Base-by-base conservation (phyloP, 441 rosid genomes). In the Eutrema salsugineum region DNA sequence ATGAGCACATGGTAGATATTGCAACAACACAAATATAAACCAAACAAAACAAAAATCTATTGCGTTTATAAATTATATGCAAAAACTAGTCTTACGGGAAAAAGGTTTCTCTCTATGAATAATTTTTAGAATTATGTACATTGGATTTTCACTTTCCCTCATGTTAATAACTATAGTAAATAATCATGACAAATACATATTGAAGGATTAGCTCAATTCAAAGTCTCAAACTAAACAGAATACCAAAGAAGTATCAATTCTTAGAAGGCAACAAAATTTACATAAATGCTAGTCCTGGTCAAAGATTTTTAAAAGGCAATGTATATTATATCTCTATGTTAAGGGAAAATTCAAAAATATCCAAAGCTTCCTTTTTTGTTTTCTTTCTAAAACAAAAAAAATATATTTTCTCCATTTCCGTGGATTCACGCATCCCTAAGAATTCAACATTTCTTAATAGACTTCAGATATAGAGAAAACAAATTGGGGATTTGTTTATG, bases 401-500 rank as follows among this genome's bases (percentile, higher is more conserved):
- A 6, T 12, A 24, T 11, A 11, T 58, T n/a, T 20, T 11, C 3
- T n/a, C 32, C 42, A 60, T 12, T 16, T 28, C n/a, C 48, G 12
- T n/a, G n/a, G n/a, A 58, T 24, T 57, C n/a, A 48, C 49, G 3
- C 42, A 43, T 63, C 63, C 50, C 70, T 38, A 72, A 47, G 27
- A 38, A 72, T n/a, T 47, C 59, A 64, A 38, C 59, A 72, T 64
- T 72, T 59, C 27, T 72, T 3, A 47, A 19, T 56, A 72, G 59
- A 27, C 42, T 71, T 20, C 9, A 11, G 10, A 51, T 10, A 51
- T 10, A 14, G 30, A 49, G 3, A 1, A 22, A 22, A 22, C 46
- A 27, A 28, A 57, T 65, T 43, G 28, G 77, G 72, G 77, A 57
- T 73, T 63, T 48, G 72, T 30, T 65, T 14, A 56, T 38, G 51